A percentile compares a stretch with the other conserved stretches of the same genome.
Conservation (phyloP, 805 yeast genomes). For the Isabelozyma pseudorhagii region DNA sequence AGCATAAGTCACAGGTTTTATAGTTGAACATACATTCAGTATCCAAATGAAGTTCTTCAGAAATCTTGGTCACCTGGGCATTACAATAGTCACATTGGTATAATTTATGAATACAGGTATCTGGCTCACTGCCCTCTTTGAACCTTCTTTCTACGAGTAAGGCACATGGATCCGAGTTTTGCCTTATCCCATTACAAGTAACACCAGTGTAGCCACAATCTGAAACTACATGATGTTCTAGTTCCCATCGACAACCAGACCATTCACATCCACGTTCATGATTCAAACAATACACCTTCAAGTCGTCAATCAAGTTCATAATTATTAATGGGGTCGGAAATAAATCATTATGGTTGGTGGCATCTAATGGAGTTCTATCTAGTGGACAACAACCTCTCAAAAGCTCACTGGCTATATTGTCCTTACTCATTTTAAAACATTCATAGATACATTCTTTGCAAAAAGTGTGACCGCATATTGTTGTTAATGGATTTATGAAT, state of each 20-base stretch:
- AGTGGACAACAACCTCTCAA: constrained; percentile 49
- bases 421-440: constrained; percentile 36
- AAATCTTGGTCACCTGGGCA: constrained; percentile 20
- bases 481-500: constrained; percentile 57
- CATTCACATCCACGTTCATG: constrained; percentile 52
- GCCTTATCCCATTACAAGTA: constrained; percentile 22
- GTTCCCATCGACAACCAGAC: constrained; percentile 57
- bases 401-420: constrained; percentile 5
- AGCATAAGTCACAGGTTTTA: constrained; percentile 40
- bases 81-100: constrained; percentile 38
- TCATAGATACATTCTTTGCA: constrained; percentile 54
- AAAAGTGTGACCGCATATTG: constrained; percentile 68
- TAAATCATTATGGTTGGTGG: constrained; percentile 26
- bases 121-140: constrained; percentile 5
- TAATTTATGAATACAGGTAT: constrained; percentile 38
- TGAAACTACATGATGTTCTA: constrained; percentile 44
- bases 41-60: constrained; percentile 31
- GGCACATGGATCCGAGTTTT: constrained; percentile 4
- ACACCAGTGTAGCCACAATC: constrained; percentile 38
- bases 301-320: constrained; percentile 58
- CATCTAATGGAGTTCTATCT: constrained; percentile 50
- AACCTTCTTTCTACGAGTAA: constrained; percentile 14
- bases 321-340: constrained; percentile 55
- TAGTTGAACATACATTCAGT: constrained; percentile 39
- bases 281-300: constrained; percentile 55